Percentiles rank a stretch among this genome's conserved stretches.
Evolutionary conservation across 2,329 filamentous ascomycete species (phyloP).

Genomic region (Huntiella omanensis): DNA sequence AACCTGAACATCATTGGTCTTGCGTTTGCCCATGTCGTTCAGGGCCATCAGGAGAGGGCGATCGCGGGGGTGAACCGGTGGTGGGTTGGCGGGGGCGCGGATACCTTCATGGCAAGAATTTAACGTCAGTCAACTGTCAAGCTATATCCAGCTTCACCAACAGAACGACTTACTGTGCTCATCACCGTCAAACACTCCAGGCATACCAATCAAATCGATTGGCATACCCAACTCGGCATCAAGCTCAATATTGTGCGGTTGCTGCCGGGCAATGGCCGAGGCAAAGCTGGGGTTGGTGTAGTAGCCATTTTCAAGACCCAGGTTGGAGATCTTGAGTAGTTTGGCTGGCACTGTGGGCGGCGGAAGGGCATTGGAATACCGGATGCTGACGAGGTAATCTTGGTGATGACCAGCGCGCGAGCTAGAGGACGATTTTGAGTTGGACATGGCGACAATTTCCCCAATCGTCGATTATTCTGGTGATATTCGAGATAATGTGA

Average conservation of each 20-base stretch:
- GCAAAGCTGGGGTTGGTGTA: slow-evolving; percentile 86
- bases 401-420: slow-evolving; percentile 53
- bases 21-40: slow-evolving; percentile 67
- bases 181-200: slow-evolving; percentile 84
- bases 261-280: slow-evolving; percentile 71
- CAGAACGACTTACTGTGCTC: slow-evolving; percentile 55
- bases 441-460: slow-evolving; percentile 3
- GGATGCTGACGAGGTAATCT: slow-evolving; percentile 90
- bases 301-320: slow-evolving; percentile 65
- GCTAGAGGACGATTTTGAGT: slow-evolving; percentile 16
- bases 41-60: slow-evolving; percentile 67
- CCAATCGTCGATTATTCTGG: no score
- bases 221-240: slow-evolving; percentile 98
- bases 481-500: no score
- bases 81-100: slow-evolving; percentile 53
- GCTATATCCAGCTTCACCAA: background rate
- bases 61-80: slow-evolving; percentile 65
- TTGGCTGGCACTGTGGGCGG: slow-evolving; percentile 90
- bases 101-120: slow-evolving; percentile 39
- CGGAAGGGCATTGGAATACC: slow-evolving; percentile 89
- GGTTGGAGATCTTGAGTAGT: slow-evolving; percentile 90
- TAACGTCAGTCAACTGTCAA: background rate
- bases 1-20: slow-evolving; percentile 55
- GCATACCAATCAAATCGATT: slow-evolving; percentile 84
- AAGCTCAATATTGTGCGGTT: slow-evolving; percentile 88